Percentiles rank a stretch among this genome's conserved stretches.
Evolutionary conservation across 2,329 filamentous ascomycete species (phyloP).

Genomic region (Ophiocordyceps camponoti-saundersi): DNA sequence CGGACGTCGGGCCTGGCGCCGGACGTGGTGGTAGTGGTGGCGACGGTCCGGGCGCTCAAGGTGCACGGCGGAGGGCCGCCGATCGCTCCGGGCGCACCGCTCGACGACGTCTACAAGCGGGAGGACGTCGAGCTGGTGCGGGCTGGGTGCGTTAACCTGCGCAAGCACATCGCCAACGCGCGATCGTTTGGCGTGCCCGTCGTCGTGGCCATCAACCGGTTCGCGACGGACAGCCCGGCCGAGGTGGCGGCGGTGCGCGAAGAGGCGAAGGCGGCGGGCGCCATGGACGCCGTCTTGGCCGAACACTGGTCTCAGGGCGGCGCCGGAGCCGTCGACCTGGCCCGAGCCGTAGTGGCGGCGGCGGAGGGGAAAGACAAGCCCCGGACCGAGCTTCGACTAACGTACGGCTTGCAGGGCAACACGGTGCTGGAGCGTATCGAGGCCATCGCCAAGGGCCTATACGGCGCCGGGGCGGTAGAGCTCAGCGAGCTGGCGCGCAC

Average conservation of each 20-base stretch:
- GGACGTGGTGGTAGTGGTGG: conserved; percentile 87
- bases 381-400: conserved; percentile 59
- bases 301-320: conserved; percentile 98
- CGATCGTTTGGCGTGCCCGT: conserved; percentile 81
- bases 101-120: conserved; percentile 77
- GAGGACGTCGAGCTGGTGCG: conserved; percentile 89
- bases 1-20: conserved; percentile 82
- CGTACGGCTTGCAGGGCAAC: conserved; percentile 59
- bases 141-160: conserved; percentile 80
- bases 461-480: conserved; percentile 76
- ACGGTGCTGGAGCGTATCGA: conserved; percentile 81
- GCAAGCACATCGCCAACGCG: conserved; percentile 88
- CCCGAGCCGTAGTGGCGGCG: conserved; percentile 69
- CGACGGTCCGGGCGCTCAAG: conserved; percentile 89
- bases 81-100: conserved; percentile 69
- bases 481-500: conserved; percentile 89
- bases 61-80: conserved; percentile 94
- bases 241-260: conserved; percentile 82
- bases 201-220: conserved; percentile 93
- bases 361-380: conserved; percentile 62
- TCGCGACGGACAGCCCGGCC: conserved; percentile 82
- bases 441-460: conserved; percentile 81
- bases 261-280: conserved; percentile 79
- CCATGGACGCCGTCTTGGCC: conserved; percentile 80
- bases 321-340: conserved; percentile 74